Conservation (phyloP, 1,284 basidiomycete genomes). For the Filobasidium uniguttulatum region DNA sequence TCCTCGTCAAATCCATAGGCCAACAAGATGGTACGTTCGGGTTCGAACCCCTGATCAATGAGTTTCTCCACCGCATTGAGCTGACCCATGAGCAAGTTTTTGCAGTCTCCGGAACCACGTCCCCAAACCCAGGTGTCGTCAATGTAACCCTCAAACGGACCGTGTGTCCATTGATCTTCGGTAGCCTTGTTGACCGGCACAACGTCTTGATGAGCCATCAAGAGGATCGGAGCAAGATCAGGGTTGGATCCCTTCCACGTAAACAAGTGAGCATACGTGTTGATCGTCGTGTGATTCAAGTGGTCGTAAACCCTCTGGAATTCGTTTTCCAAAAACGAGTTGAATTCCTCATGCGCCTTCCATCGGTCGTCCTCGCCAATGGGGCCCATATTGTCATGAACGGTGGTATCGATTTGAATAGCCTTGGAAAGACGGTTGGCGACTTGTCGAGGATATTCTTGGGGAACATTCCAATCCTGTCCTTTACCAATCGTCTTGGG, state of each 20-base stretch:
- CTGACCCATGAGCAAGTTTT: conserved; percentile 14
- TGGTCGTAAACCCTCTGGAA: conserved; percentile 27
- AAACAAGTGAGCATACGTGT: conserved; percentile 37
- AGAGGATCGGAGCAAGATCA: conserved; percentile 34
- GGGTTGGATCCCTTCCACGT: conserved; percentile 33
- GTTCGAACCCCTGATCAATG: conserved; percentile 14
- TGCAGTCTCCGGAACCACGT: conserved; percentile 21
- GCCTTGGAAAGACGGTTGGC: too few species aligned
- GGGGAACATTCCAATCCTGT: too few species aligned
- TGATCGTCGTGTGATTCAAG: conserved; percentile 36
- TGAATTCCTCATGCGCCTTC: conserved; percentile 31
- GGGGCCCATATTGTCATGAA: conserved; percentile 35
- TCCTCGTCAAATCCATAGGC: conserved; percentile 19
- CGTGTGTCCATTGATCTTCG: conserved; percentile 17
- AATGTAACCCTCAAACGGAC: conserved; percentile 18
- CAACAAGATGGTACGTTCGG: conserved; percentile 1
- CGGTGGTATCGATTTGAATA: too few species aligned
- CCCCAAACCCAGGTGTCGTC: conserved; percentile 22
- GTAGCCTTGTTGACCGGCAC: conserved; percentile 42
- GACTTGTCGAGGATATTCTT: too few species aligned
- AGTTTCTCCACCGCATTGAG: conserved; percentile 17
- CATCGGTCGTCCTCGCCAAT: conserved; percentile 30
- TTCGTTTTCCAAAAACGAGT: conserved; percentile 33
- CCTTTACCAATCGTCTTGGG: too few species aligned
- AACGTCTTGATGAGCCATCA: conserved; percentile 41